These are phyloP conservation scores for Ajuga chamaepitys DNA, from an alignment of 257 asterid genomes.

Conservation along the genomic window DNA sequence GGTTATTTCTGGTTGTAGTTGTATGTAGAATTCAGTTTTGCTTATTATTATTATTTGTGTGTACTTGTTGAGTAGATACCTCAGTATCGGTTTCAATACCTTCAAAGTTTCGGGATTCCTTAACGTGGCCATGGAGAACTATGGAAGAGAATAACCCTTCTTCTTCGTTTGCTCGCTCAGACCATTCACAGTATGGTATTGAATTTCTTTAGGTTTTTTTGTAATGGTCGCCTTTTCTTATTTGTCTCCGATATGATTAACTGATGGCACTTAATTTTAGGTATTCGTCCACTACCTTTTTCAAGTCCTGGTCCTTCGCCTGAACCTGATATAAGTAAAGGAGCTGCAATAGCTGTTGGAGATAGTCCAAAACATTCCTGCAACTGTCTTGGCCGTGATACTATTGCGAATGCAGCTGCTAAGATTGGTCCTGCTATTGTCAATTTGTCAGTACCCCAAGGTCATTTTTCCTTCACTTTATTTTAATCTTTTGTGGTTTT, in stretches of 20 bases:
- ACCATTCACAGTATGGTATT: conserved; percentile 42
- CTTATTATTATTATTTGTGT: neutral
- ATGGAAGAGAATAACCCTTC: conserved; percentile 20
- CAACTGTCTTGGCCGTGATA: conserved; percentile 71
- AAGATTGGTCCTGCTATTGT: conserved; percentile 86
- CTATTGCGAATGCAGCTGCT: conserved; percentile 82
- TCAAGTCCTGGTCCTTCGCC: conserved; percentile 28
- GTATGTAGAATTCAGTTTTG: neutral
- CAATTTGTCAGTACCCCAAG: conserved; percentile 63
- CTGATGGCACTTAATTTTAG: conserved; percentile 29
- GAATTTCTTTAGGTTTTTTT: neutral
- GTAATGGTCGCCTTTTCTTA: neutral
- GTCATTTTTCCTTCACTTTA: conserved; percentile 17
- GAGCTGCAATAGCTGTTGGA: conserved; percentile 23
- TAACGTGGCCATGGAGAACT: conserved; percentile 34
- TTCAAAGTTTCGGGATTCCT: conserved; percentile 24
- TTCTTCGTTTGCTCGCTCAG: conserved; percentile 17
- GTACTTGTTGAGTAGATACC: conserved; percentile 21
- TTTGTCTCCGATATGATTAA: conserved; percentile 1
- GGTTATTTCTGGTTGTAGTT: neutral
- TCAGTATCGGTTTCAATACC: conserved; percentile 34
- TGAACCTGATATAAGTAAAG: conserved; percentile 30
- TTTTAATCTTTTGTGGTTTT: neutral
- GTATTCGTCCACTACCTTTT: conserved; percentile 35
- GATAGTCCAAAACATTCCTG: conserved; percentile 42